These are phyloP conservation scores for Herpetomonas tarakana DNA, from an alignment of 208 protist genomes.

Conservation along the genomic window DNA sequence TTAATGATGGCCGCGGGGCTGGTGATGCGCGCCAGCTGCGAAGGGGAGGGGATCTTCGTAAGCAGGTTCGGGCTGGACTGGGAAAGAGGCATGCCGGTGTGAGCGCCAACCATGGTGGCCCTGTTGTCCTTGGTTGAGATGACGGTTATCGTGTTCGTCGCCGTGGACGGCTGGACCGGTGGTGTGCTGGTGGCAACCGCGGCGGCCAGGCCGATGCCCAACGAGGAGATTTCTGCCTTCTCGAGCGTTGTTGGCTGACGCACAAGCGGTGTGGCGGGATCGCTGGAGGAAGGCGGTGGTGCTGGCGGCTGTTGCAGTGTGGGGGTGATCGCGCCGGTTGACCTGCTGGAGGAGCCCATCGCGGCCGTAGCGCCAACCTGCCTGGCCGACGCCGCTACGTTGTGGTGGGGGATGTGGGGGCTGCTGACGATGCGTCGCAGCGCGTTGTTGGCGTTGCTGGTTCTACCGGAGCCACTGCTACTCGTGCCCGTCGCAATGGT, in stretches of 20 bases:
- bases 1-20: background rate
- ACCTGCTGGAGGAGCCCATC: background rate
- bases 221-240: background rate
- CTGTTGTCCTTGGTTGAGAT: slow-evolving; percentile 6
- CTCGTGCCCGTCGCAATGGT: no score
- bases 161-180: background rate
- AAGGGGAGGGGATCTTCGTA: background rate
- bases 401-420: background rate
- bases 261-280: no score
- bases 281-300: background rate
- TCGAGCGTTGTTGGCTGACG: background rate
- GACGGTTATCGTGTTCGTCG: background rate
- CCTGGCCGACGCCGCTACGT: no score
- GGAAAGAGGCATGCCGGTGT: background rate
- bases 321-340: background rate
- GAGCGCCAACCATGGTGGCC: background rate
- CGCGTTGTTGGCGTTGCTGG: background rate
- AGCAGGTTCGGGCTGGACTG: background rate
- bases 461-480: background rate
- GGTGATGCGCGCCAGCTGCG: background rate
- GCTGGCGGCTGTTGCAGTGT: background rate
- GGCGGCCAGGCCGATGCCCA: background rate
- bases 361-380: background rate
- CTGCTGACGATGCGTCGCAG: background rate
- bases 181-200: background rate